Evolutionary conservation across 208 protist genomes (phyloP), one percentile per base, ranked within the genome.

Genomic region (Trypanosoma lewisi): DNA sequence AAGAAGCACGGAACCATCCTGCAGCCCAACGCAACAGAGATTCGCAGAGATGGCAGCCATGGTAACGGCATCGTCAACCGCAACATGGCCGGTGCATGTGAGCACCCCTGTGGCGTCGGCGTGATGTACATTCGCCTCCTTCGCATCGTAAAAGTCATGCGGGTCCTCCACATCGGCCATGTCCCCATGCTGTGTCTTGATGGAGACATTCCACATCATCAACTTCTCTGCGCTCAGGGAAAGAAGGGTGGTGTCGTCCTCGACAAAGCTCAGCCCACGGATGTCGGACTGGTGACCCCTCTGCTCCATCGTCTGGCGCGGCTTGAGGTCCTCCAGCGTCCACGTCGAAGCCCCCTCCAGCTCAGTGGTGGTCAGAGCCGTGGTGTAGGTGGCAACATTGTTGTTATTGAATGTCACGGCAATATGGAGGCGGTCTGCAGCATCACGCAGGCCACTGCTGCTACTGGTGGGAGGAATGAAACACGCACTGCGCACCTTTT

Each of bases 391-490:
- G 34, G 80, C 77, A 21, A 91, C 82, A 2, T 65, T 83, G 70
- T 95, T 93, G 76, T 87, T 89, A 73, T 83, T 86, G 71, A 85
- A 93, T 7, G 77, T 89, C 23, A 95, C 84, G 28, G 81, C 80
- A 54, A 93, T 83, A 63, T 95, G 89, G n/a, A 95, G 62, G 65
- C 27, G 68, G 23, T 36, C 58, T n/a, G n/a, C n/a, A 54, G 11
- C 33, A 31, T 52, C 45, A 51, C 45, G 89, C 27, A 95, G 47
- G 62, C 56, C 44, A 19, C 31, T 41, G 14, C 12, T 47, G 37
- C 44, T 27, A 16, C 49, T 50, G 34, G 77, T 49, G 11, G 56
- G 63, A 0, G 90, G 86, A 23, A 95, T 63, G 45, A 96, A 92
- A 66, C 68, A 81, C 12, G 81, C 88, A 67, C 79, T 83, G 27